These are phyloP conservation scores for Gossypium bickii DNA, from an alignment of 345 rosid genomes.

Conservation along the genomic window DNA sequence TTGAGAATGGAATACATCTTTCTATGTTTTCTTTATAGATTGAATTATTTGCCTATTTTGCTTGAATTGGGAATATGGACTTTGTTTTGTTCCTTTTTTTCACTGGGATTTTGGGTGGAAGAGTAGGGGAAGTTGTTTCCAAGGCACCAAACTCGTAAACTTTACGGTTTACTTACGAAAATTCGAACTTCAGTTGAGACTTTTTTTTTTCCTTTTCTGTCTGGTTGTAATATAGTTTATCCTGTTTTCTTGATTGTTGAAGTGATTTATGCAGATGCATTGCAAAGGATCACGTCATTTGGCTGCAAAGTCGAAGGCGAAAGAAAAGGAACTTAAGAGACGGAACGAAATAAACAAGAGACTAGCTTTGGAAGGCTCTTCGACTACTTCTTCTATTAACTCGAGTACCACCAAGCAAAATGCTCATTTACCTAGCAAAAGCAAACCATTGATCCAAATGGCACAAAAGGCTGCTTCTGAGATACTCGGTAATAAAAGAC, in stretches of 20 bases:
- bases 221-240: background rate
- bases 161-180: background rate
- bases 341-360: constrained; percentile 35
- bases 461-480: constrained; percentile 31
- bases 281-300: constrained; percentile 45
- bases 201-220: background rate
- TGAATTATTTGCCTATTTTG: background rate
- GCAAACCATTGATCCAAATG: constrained; percentile 38
- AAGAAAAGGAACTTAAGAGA: constrained; percentile 29
- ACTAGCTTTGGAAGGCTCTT: constrained; percentile 27
- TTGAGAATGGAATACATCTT: background rate
- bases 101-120: background rate
- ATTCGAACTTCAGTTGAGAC: background rate
- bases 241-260: background rate
- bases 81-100: background rate
- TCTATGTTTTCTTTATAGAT: background rate
- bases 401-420: constrained; percentile 10
- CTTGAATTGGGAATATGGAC: background rate
- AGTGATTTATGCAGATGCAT: constrained; percentile 33
- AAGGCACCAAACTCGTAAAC: background rate
- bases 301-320: constrained; percentile 34
- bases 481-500: constrained; percentile 9
- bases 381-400: background rate
- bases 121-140: background rate
- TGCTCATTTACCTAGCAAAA: constrained; percentile 18